These are phyloP conservation scores for Colletotrichum sp. DNA, from an alignment of 2,329 filamentous ascomycete species.

Conservation along the genomic window DNA sequence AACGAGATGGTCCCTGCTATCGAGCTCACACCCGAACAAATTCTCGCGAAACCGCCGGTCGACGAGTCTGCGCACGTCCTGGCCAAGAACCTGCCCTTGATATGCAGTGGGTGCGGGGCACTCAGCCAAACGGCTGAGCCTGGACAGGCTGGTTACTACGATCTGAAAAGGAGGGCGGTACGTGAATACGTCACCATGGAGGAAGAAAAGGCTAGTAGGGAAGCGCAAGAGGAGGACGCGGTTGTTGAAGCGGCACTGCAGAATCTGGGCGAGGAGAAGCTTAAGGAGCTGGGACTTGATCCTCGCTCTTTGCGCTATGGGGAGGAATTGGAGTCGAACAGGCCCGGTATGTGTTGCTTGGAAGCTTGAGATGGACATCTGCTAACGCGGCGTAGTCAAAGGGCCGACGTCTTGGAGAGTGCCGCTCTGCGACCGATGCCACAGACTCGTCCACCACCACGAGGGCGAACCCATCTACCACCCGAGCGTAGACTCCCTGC, in stretches of 20 bases:
- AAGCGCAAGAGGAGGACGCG: constrained; percentile 42
- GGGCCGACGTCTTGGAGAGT: constrained; percentile 20
- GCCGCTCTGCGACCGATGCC: constrained; percentile 87
- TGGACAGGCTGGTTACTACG: constrained; percentile 62
- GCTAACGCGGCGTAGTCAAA: background rate
- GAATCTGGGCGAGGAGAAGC: constrained; percentile 42
- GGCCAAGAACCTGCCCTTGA: constrained; percentile 50
- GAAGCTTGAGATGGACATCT: background rate
- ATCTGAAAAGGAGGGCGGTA: constrained; percentile 55
- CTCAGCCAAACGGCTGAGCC: constrained; percentile 61
- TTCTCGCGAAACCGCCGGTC: background rate
- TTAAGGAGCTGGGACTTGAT: constrained; percentile 53
- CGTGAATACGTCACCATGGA: constrained; percentile 50
- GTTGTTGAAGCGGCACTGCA: constrained; percentile 53
- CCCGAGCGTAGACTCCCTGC: constrained; percentile 80
- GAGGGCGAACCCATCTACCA: constrained; percentile 76
- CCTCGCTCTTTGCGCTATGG: constrained; percentile 41
- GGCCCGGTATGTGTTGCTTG: background rate
- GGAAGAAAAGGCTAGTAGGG: constrained; percentile 22
- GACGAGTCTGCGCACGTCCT: background rate
- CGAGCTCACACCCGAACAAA: background rate
- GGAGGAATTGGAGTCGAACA: constrained; percentile 25
- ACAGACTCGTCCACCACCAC: constrained; percentile 79
- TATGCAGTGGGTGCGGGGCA: constrained; percentile 70
- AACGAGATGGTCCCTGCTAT: background rate